A percentile compares a stretch with the other conserved stretches of the same genome.
Evolutionary conservation across 495 filamentous ascomycete species (phyloP).

Genomic region (Trypethelium eluteriae): DNA sequence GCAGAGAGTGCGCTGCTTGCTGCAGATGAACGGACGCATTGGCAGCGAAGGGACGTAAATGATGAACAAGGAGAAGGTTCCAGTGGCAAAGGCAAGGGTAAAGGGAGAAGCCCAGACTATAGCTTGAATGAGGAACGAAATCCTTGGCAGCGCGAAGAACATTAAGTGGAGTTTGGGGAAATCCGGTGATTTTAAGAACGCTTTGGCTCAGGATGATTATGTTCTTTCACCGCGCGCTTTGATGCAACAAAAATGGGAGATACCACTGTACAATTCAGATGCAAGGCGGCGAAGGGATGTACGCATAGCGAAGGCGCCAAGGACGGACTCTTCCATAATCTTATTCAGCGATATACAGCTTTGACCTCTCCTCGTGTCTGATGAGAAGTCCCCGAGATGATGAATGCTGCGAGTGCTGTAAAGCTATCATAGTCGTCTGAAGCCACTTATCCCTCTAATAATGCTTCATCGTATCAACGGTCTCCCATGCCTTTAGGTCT

Average conservation of each 20-base stretch:
- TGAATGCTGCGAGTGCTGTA: neutral
- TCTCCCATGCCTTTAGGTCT: neutral
- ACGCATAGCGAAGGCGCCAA: constrained; percentile 1
- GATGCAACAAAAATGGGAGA: neutral
- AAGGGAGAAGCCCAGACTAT: neutral
- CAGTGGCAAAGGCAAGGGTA: neutral
- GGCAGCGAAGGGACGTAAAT: constrained; percentile 23
- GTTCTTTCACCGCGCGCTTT: neutral
- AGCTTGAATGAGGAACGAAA: neutral
- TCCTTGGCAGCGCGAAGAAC: neutral
- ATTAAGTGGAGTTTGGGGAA: neutral
- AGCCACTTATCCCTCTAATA: too few species aligned
- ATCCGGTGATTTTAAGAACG: neutral
- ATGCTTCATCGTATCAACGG: neutral
- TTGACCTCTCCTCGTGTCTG: neutral
- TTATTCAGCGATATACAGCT: neutral
- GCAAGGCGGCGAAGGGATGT: neutral
- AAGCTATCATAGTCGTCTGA: too few species aligned
- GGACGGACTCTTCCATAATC: neutral
- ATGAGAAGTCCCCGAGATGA: neutral
- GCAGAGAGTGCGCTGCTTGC: neutral
- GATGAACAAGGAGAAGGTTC: neutral
- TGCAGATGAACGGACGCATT: neutral
- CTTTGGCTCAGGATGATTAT: neutral
- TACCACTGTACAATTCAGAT: neutral